phyloP scores from a whole-genome alignment of 345 rosid genomes.

The Erodium maritimum region DNA sequence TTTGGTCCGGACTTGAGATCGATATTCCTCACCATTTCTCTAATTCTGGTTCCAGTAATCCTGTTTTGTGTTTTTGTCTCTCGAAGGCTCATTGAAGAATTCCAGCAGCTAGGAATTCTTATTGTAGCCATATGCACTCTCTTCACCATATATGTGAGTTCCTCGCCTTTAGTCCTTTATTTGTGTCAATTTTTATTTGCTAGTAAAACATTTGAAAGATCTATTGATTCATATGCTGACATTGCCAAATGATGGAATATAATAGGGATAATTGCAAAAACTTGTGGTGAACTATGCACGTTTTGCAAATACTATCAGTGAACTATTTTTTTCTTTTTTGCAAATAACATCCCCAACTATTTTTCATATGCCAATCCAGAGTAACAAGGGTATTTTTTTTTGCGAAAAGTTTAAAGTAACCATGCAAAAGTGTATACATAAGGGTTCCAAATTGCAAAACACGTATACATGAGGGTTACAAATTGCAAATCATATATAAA shows the following conservation, averaged over 20 bases:
- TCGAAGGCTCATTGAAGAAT: constrained; percentile 30
- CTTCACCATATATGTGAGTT: constrained; percentile 47
- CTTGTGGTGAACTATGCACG: no score
- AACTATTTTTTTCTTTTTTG: no score
- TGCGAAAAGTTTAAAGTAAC: no score
- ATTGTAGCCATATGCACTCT: constrained; percentile 25
- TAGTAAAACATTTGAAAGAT: not conserved
- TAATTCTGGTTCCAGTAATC: constrained; percentile 52
- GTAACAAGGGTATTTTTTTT: no score
- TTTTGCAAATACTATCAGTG: no score
- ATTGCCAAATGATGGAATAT: not conserved
- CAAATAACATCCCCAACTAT: no score
- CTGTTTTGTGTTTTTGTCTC: constrained; percentile 65
- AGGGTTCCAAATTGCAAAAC: no score
- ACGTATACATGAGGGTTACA: no score
- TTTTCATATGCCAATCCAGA: no score
- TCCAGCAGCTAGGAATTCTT: constrained; percentile 34
- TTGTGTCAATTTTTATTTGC: not conserved
- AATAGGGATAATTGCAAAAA: no score
- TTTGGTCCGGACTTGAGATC: constrained; percentile 88
- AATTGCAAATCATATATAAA: no score
- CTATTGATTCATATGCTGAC: not conserved
- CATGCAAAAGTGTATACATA: no score
- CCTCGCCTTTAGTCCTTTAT: not conserved
- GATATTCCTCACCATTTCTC: constrained; percentile 48